Evolutionary conservation across 371 early-diverging fungal species (phyloP).

Genomic region (Mortierella sp.): DNA sequence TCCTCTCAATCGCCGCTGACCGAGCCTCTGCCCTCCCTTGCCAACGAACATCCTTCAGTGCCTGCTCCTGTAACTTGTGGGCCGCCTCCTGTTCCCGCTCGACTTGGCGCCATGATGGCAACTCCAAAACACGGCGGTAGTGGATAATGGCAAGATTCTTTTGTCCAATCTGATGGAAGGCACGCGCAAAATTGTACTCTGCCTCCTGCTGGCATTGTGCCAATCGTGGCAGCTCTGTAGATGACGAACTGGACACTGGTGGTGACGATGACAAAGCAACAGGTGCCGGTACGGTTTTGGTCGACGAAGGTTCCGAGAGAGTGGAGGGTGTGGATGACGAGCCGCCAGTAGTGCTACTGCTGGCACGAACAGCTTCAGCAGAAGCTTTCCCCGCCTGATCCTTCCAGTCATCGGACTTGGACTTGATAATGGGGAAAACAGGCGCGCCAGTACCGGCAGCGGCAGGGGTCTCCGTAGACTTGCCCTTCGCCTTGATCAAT

Average conservation of each 20-base stretch:
- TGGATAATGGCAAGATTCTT: constrained; percentile 85
- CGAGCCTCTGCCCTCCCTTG: constrained; percentile 41
- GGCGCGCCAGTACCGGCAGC: neutral
- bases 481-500: constrained; percentile 24
- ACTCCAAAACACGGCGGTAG: constrained; percentile 80
- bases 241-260: neutral
- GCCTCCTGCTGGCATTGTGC: constrained; percentile 73
- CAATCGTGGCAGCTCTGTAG: constrained; percentile 17
- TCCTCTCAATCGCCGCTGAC: constrained; percentile 17
- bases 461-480: neutral
- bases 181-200: constrained; percentile 88
- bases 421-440: constrained; percentile 22
- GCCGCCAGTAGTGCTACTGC: neutral
- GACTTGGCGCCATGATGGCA: constrained; percentile 61
- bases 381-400: constrained; percentile 20
- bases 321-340: neutral
- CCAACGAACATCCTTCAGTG: neutral
- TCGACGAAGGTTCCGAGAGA: neutral
- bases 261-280: neutral
- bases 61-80: neutral
- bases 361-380: constrained; percentile 13
- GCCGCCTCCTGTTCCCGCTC: constrained; percentile 23
- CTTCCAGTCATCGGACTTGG: constrained; percentile 18
- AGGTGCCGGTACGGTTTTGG: neutral
- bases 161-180: constrained; percentile 88